A percentile compares a stretch with the other conserved stretches of the same genome.
Conservation (phyloP, 2,329 filamentous ascomycete genomes). For the Cryphonectria naterciae region DNA sequence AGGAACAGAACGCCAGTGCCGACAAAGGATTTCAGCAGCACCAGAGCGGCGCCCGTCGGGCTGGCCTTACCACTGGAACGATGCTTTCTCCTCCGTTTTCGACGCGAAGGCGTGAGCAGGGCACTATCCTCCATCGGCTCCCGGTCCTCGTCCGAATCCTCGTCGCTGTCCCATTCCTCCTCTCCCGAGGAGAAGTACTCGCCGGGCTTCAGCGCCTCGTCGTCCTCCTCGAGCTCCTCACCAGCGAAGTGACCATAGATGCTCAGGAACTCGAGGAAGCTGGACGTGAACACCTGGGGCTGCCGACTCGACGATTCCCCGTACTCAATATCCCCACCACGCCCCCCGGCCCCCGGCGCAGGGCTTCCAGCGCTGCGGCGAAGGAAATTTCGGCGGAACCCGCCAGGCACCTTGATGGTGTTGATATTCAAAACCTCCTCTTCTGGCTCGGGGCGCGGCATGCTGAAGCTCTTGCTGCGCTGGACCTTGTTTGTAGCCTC, state of each 20-base stretch:
- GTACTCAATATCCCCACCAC: constrained; percentile 46
- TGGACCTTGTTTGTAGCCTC: constrained; percentile 74
- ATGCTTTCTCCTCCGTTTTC: constrained; percentile 75
- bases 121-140: constrained; percentile 89
- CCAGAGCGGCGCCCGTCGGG: constrained; percentile 76
- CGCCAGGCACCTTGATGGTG: constrained; percentile 89
- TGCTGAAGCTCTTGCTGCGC: constrained; percentile 86
- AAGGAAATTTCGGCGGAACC: constrained; percentile 89
- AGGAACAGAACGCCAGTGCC: constrained; percentile 94
- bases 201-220: constrained; percentile 82
- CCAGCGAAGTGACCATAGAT: constrained; percentile 97
- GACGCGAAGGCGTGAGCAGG: constrained; percentile 75
- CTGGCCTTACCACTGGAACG: constrained; percentile 77
- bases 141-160: constrained; percentile 66
- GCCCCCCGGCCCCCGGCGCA: constrained; percentile 45
- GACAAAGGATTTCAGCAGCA: constrained; percentile 96
- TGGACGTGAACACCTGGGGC: constrained; percentile 78
- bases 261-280: constrained; percentile 93
- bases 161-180: constrained; percentile 61
- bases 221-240: constrained; percentile 95
- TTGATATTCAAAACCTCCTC: constrained; percentile 83
- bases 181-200: constrained; percentile 90
- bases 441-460: constrained; percentile 77
- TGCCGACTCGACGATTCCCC: constrained; percentile 47
- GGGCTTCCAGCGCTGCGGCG: constrained; percentile 74